Evolutionary conservation across 495 filamentous ascomycete genomes (phyloP).

Genomic region (Penicillium diatomitis): DNA sequence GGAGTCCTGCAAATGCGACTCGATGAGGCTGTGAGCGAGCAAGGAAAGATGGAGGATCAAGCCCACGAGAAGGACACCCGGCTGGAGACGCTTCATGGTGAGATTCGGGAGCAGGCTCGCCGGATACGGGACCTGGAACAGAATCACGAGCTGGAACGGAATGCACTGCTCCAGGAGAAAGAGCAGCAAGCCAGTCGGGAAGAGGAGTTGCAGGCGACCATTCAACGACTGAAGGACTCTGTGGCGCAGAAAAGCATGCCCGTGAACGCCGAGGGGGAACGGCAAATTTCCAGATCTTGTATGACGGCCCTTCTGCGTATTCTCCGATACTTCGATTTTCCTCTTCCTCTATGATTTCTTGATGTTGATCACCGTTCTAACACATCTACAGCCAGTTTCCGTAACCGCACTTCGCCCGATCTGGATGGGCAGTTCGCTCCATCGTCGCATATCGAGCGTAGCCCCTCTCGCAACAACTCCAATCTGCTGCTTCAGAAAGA

Average conservation of each 20-base stretch:
- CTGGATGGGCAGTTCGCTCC: slow-evolving; percentile 76
- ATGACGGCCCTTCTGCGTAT: slow-evolving; percentile 22
- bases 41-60: slow-evolving; percentile 74
- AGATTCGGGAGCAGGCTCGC: slow-evolving; percentile 67
- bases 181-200: slow-evolving; percentile 74
- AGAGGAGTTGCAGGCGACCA: slow-evolving; percentile 79
- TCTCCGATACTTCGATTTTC: background rate
- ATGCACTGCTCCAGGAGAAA: slow-evolving; percentile 80
- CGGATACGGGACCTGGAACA: slow-evolving; percentile 82
- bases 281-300: slow-evolving; percentile 61
- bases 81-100: slow-evolving; percentile 68
- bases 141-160: slow-evolving; percentile 83
- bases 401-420: slow-evolving; percentile 36
- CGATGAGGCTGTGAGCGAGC: slow-evolving; percentile 76
- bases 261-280: slow-evolving; percentile 53
- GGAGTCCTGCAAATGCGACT: slow-evolving; percentile 78
- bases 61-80: slow-evolving; percentile 73
- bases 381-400: slow-evolving; percentile 39
- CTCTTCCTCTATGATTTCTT: background rate
- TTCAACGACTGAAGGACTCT: slow-evolving; percentile 83
- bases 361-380: slow-evolving; percentile 15
- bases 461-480: slow-evolving; percentile 75
- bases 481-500: slow-evolving; percentile 89
- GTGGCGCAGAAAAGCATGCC: slow-evolving; percentile 60
- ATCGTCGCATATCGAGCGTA: slow-evolving; percentile 69